phyloP scores from a whole-genome alignment of 257 asterid genomes.

The Capsicum pubescens region DNA sequence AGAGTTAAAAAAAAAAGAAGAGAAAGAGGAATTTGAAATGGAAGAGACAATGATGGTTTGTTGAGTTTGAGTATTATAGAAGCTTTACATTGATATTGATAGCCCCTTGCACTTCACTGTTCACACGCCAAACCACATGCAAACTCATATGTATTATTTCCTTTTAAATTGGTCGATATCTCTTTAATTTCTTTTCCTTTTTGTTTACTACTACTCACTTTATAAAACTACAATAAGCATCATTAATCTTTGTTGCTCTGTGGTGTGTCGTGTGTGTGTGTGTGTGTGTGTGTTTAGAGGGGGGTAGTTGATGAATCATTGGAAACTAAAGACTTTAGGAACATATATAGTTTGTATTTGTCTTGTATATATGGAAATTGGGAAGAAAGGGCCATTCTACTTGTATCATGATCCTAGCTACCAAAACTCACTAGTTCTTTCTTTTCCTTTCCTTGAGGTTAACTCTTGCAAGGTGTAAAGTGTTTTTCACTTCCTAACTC shows the following conservation, averaged over 20 bases:
- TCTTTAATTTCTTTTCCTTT: neutral
- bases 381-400: neutral
- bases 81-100: constrained; percentile 2
- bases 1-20: no score
- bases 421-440: neutral
- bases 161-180: no score
- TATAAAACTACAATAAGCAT: neutral
- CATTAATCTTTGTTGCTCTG: no score
- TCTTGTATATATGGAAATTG: neutral
- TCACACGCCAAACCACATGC: neutral
- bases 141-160: neutral
- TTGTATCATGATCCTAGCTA: neutral
- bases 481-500: neutral
- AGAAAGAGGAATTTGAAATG: neutral
- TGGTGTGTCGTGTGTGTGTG: no score
- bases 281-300: no score
- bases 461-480: neutral
- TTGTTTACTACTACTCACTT: neutral
- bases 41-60: neutral
- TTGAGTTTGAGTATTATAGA: neutral
- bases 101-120: neutral
- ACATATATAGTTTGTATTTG: neutral
- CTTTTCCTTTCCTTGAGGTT: neutral
- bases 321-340: neutral
- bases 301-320: neutral